Base-by-base conservation (phyloP, 257 asterid genomes). In the Vinca minor region DNA sequence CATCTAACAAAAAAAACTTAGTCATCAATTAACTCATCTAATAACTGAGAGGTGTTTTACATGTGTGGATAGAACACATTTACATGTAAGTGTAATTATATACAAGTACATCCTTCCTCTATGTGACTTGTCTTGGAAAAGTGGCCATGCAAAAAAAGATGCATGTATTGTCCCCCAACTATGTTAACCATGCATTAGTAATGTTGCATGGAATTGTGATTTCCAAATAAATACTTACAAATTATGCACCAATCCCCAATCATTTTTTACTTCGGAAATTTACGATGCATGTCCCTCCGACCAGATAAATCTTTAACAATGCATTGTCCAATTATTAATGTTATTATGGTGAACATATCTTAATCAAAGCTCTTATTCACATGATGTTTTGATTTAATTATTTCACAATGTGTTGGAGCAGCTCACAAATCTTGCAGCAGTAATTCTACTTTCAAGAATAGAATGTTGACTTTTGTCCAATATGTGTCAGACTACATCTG, bases 101-200 rank as follows among this genome's bases (percentile, higher is more conserved):
- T 5, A 47, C 26, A 62, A 9, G 5, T 35, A 44, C 34, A 42
- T 36, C 8, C 54, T 26, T 36, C 29, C 20, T 18, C 54, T 7
- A 15, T 42, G 70, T 44, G 63, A 49, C 54, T 54, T 47, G 36
- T 14, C 36, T 67, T 56, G 71, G 57, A 29, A 57, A 42, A 15
- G 32, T 44, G 58, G 25, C 53, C 63, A 18, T 67, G 71, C 71
- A 57, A 44, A 42, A 11, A 45, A 67, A 57, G 49, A 32, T 44
- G 65, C 49, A 67, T 44, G 45, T 31, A 29, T 26, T 67, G 65
- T 57, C 48, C 56, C 65, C 71, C 63, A 28, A 17, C 71, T 25
- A 12, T 46, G 31, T n/a, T n/a, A n/a, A n/a, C n/a, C n/a, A n/a
- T n/a, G n/a, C n/a, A n/a, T n/a, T n/a, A n/a, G n/a, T n/a, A n/a